These are phyloP conservation scores for Austropuccinia psidii DNA, from an alignment of 1,284 basidiomycete species.

Conservation along the genomic window DNA sequence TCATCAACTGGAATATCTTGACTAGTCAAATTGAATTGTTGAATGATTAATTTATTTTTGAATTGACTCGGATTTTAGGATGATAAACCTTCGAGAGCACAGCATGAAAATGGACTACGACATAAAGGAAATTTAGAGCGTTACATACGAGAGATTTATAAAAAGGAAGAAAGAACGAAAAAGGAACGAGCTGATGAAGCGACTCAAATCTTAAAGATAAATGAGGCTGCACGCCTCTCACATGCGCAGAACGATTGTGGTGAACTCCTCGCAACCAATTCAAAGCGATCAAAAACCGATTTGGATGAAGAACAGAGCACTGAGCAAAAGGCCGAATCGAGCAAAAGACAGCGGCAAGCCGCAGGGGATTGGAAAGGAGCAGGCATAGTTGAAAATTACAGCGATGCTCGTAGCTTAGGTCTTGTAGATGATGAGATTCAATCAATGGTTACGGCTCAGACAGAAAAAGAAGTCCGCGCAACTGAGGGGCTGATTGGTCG, in stretches of 20 bases:
- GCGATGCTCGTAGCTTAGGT: slow-evolving; percentile 73
- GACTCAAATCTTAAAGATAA: slow-evolving; percentile 74
- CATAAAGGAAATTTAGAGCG: slow-evolving; percentile 92
- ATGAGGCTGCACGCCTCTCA: slow-evolving; percentile 50
- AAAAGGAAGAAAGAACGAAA: slow-evolving; percentile 77
- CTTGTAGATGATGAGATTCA: slow-evolving; percentile 56
- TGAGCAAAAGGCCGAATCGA: slow-evolving; percentile 45
- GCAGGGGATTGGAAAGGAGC: slow-evolving; percentile 53
- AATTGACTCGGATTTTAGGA: slow-evolving; percentile 32
- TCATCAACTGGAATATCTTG: not conserved
- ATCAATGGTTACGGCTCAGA: slow-evolving; percentile 49
- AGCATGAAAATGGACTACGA: slow-evolving; percentile 85
- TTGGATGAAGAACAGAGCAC: slow-evolving; percentile 41
- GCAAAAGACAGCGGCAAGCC: slow-evolving; percentile 45
- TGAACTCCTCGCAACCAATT: slow-evolving; percentile 53
- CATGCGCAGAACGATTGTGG: slow-evolving; percentile 44
- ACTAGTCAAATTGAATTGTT: not conserved
- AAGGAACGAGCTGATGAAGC: slow-evolving; percentile 77
- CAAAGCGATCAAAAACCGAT: slow-evolving; percentile 65
- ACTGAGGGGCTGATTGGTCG: slow-evolving; percentile 67
- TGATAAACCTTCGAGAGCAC: slow-evolving; percentile 60
- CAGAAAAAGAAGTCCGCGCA: slow-evolving; percentile 57
- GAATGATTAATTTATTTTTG: not conserved
- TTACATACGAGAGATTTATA: slow-evolving; percentile 84
- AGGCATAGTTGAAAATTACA: slow-evolving; percentile 73